Conservation (phyloP, 179 eudicot genomes). For the Dionaea muscipula region DNA sequence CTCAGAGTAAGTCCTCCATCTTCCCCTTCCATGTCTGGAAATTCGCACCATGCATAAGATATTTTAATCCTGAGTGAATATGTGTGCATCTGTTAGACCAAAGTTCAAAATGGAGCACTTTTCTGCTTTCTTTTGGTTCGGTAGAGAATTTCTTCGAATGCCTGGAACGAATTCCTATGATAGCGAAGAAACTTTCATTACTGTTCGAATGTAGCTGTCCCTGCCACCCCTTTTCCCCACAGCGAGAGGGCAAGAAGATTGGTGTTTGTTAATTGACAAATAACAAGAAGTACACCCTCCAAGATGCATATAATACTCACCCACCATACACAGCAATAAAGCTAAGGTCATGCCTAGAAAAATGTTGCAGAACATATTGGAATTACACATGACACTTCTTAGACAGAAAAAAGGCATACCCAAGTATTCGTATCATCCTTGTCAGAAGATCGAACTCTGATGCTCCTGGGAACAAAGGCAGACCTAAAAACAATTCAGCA, state of each 20-base stretch:
- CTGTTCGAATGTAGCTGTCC: no score
- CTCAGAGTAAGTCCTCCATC: no score
- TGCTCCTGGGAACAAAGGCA: slow-evolving; percentile 90
- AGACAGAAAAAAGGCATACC: slow-evolving; percentile 41
- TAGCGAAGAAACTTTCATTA: no score
- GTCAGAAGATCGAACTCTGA: slow-evolving; percentile 90
- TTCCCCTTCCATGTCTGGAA: no score
- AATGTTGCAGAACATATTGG: neutral
- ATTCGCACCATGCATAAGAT: no score
- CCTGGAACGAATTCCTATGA: no score
- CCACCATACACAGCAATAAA: neutral
- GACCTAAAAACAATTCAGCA: slow-evolving; percentile 87
- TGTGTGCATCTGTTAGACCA: no score
- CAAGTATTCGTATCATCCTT: slow-evolving; percentile 87
- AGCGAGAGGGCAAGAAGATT: neutral
- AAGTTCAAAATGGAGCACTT: no score
- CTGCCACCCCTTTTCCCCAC: no score
- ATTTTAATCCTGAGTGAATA: no score
- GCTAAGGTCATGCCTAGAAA: neutral
- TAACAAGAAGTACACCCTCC: neutral
- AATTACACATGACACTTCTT: neutral
- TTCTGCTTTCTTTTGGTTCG: no score
- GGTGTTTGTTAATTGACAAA: neutral
- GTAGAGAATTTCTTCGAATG: no score
- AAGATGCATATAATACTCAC: neutral